Evolutionary conservation across 2,329 filamentous ascomycete species (phyloP).

Genomic region (Parastagonospora nodorum): DNA sequence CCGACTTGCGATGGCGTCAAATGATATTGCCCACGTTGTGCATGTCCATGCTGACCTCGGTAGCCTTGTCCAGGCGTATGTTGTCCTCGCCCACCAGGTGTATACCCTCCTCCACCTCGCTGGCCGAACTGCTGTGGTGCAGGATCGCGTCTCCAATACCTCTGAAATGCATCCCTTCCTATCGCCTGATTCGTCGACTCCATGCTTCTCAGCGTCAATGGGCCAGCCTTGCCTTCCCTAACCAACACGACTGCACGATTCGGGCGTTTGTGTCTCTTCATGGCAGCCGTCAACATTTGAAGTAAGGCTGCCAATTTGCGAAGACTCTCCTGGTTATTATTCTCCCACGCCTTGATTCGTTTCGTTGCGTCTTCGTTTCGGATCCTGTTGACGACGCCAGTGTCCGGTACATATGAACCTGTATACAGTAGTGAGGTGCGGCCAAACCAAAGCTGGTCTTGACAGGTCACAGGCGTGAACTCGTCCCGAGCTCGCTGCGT

Average conservation of each 20-base stretch:
- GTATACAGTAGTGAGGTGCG: constrained; percentile 32
- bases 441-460: constrained; percentile 41
- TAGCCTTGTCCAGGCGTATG: no score
- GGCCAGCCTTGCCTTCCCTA: constrained; percentile 20
- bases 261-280: constrained; percentile 19
- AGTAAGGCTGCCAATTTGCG: constrained; percentile 29
- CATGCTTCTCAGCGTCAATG: constrained; percentile 22
- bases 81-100: no score
- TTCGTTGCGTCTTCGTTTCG: constrained; percentile 21
- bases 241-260: constrained; percentile 19
- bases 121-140: no score
- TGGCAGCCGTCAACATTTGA: constrained; percentile 8
- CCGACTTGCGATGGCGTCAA: no score
- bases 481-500: constrained; percentile 20
- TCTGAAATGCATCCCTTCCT: constrained; percentile 14
- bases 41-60: no score
- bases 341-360: constrained; percentile 28
- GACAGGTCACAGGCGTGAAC: constrained; percentile 13
- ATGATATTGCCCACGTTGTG: no score
- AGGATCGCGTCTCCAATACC: constrained; percentile 14
- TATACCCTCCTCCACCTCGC: no score
- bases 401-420: constrained; percentile 19
- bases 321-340: constrained; percentile 25
- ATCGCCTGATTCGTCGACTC: constrained; percentile 13
- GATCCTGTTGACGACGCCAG: constrained; percentile 14